These are phyloP conservation scores for Rubus idaeus DNA, from an alignment of 306 rosid genomes.

Conservation along the genomic window DNA sequence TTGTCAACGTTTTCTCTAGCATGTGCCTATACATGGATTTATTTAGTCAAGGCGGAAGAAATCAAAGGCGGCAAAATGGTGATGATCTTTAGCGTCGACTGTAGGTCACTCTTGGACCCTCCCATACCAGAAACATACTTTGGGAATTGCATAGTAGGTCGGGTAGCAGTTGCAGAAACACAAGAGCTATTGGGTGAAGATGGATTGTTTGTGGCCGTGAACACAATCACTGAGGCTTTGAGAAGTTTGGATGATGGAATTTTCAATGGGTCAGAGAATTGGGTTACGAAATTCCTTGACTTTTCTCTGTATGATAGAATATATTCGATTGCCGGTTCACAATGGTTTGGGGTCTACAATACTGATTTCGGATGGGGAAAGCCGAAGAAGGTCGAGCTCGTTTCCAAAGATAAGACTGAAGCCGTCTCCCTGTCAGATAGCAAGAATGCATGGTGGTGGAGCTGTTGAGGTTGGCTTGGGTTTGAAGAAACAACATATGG, in stretches of 20 bases:
- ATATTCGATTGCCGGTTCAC: conserved; percentile 18
- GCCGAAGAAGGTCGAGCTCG: conserved; percentile 24
- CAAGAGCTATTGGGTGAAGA: conserved; percentile 17
- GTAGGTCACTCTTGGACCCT: conserved; percentile 14
- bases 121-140: conserved; percentile 11
- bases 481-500: conserved; percentile 12
- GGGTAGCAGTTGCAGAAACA: neutral
- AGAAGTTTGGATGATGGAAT: conserved; percentile 5
- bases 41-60: conserved; percentile 5
- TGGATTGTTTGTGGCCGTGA: conserved; percentile 1
- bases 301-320: neutral
- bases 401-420: conserved; percentile 1
- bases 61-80: neutral
- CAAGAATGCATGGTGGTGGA: conserved; percentile 24
- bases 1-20: conserved; percentile 9
- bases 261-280: conserved; percentile 6
- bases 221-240: conserved; percentile 13
- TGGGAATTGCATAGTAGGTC: conserved; percentile 16
- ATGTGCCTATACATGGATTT: conserved; percentile 3
- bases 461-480: conserved; percentile 25
- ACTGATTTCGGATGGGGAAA: conserved; percentile 50
- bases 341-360: conserved; percentile 21
- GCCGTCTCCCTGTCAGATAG: neutral
- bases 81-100: neutral
- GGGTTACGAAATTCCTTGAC: neutral